Evolutionary conservation across 2,329 filamentous ascomycete species (phyloP), one percentile per base, ranked within the genome.

Genomic region (Penicillium hesseltinei): DNA sequence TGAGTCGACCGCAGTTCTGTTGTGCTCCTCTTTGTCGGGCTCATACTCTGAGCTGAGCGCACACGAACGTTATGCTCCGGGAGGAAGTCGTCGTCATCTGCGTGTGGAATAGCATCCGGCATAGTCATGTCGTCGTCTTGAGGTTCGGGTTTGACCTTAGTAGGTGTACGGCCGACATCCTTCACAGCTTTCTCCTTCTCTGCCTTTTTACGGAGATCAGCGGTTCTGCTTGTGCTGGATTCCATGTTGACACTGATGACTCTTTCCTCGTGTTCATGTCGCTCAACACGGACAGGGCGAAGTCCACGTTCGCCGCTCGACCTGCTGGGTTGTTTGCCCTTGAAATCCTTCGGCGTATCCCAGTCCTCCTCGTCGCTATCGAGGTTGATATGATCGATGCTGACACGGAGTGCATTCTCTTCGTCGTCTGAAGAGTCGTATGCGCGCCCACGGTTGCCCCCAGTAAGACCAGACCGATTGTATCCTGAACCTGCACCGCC

Each of bases 361-460:
- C 60, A 35, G 54, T 73, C 71, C 45, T 80, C 78, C 31, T 83
- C 82, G 55, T 84, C 80, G 48, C 80, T 83, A 13, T 82, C 78
- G 13, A 86, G 67, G 60, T 80, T 80, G 60, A 85, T 81, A n/a
- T 78, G 71, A 61, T 87, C 84, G 54, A 88, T 83, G 60, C 84
- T 80, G 52, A 80, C 73, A 51, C 80, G 76, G 40, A 77, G 74
- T 25, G 73, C 78, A 25, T 74, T 71, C 31, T 71, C 72, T 48
- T 81, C 82, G 54, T 84, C 81, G 40, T 66, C 74, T 29, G 73
- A 77, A 38, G 69, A 64, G 59, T 73, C 69, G n/a, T 68, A 62
- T 51, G 64, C 58, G 6, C 51, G 64, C 29, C 53, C 58, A 15
- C 59, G 62, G 44, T 61, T 63, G 8, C 60, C 64, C 19, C 65